A percentile compares a stretch with the other conserved stretches of the same genome.
Evolutionary conservation across 495 filamentous ascomycete genomes (phyloP).

Genomic region (Lasiosphaeria hispida): DNA sequence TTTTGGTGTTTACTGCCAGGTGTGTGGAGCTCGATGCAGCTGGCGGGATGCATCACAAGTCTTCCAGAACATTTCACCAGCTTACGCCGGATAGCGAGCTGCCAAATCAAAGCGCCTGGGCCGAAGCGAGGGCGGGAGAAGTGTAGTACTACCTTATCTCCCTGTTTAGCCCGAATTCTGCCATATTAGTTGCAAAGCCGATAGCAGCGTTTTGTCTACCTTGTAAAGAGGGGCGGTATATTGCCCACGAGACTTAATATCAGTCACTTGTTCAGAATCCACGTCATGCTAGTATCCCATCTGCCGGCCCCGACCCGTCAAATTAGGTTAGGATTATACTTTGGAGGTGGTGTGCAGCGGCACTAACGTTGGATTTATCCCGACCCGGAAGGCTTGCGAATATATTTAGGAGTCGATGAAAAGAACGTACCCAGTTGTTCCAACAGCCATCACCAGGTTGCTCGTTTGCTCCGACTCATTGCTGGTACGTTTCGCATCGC

Average conservation of each 20-base stretch:
- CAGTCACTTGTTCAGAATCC: not conserved
- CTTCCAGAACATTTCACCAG: not conserved
- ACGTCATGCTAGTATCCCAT: too few species aligned
- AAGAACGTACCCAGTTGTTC: too few species aligned
- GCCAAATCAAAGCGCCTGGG: not conserved
- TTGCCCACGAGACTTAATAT: not conserved
- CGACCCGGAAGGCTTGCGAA: too few species aligned
- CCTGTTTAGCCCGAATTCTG: constrained; percentile 3
- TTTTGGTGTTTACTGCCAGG: too few species aligned
- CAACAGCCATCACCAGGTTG: too few species aligned
- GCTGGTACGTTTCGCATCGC: too few species aligned
- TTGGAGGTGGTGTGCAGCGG: too few species aligned
- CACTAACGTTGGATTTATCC: too few species aligned
- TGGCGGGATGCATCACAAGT: not conserved
- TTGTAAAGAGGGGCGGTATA: not conserved
- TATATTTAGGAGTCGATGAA: too few species aligned
- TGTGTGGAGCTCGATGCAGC: not conserved
- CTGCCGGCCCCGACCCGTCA: too few species aligned
- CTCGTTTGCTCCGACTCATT: too few species aligned
- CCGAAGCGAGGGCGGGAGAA: not conserved
- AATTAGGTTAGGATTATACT: too few species aligned
- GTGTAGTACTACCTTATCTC: not conserved
- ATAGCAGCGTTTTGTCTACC: not conserved
- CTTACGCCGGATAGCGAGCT: not conserved
- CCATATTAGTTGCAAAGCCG: not conserved